Evolutionary conservation across 176 grass and related monocot species (phyloP).

Genomic region (Triticum dicoccoides): DNA sequence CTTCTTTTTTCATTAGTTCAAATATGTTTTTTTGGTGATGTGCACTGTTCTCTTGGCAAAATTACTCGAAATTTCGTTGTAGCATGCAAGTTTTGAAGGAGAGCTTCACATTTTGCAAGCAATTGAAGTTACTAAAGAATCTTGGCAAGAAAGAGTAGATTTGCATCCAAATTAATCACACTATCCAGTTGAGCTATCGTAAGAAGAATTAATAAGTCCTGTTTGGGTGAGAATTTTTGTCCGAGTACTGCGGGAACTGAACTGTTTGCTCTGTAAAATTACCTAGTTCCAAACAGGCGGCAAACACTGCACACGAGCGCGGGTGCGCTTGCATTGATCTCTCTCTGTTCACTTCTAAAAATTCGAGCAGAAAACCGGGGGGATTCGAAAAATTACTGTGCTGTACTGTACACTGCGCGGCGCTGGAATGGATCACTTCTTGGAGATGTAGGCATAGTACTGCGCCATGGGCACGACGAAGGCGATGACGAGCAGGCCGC

Average conservation of each 20-base stretch:
- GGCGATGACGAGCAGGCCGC: conserved; percentile 89
- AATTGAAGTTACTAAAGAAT: not conserved
- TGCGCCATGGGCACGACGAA: conserved; percentile 99
- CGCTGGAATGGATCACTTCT: conserved; percentile 48
- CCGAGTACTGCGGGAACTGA: not conserved
- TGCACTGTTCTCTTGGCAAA: not conserved
- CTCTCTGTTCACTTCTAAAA: conserved; percentile 32
- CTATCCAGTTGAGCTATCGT: not conserved
- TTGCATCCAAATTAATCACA: not conserved
- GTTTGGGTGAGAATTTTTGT: not conserved
- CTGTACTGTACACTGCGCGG: conserved; percentile 50
- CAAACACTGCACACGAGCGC: not conserved
- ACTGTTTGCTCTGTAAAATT: not conserved
- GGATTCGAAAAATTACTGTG: conserved; percentile 3
- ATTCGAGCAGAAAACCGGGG: not conserved
- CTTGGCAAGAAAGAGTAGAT: not conserved
- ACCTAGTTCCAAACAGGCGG: not conserved
- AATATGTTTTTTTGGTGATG: not conserved
- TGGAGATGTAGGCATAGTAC: conserved; percentile 97
- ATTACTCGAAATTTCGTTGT: not conserved
- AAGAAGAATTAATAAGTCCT: not conserved
- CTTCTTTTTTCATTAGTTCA: conserved; percentile 3
- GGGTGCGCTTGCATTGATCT: conserved; percentile 20
- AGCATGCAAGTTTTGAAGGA: not conserved
- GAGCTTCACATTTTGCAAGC: not conserved